Evolutionary conservation across 2,329 filamentous ascomycete genomes (phyloP), one percentile per base, ranked within the genome.

Genomic region (Pseudogymnoascus sp.): DNA sequence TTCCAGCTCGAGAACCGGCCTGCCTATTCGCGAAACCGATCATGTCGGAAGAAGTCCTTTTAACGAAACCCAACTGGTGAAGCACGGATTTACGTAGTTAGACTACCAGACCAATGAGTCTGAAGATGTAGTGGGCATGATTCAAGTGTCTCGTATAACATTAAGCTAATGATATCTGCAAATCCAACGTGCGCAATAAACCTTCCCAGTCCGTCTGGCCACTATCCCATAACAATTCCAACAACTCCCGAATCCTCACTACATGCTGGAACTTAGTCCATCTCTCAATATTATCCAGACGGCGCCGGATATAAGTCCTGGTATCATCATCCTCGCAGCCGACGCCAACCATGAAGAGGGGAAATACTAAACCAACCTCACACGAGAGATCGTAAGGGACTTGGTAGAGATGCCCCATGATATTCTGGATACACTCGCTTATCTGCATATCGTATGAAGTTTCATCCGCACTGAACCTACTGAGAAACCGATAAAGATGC

Each of bases 81-180:
- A n/a, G n/a, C n/a, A n/a, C n/a, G n/a, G n/a, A n/a, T n/a, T n/a
- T n/a, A n/a, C n/a, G n/a, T n/a, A 21, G 21, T 21, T 21, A 21
- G 21, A 21, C 21, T 3, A 21, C 21, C 3, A n/a, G n/a, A 21
- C 21, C 21, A 21, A 21, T 21, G n/a, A n/a, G n/a, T n/a, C n/a
- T n/a, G n/a, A n/a, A n/a, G n/a, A n/a, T n/a, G n/a, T n/a, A n/a
- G n/a, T n/a, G n/a, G n/a, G n/a, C n/a, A n/a, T n/a, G n/a, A n/a
- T n/a, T n/a, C n/a, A n/a, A n/a, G n/a, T n/a, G n/a, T 21, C 21
- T 21, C 21, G 21, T 21, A 21, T 21, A 60, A 60, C 39, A 23
- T 65, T 37, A 66, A 36, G 65, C 65, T 29, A 66, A 39, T n/a
- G 65, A 66, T 36, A 66, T 45, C 7, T 64, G 62, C 65, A 42